Percentiles rank a stretch among this genome's conserved stretches.
Conservation (phyloP, 1,284 basidiomycete genomes). For the Ustilago sp. region DNA sequence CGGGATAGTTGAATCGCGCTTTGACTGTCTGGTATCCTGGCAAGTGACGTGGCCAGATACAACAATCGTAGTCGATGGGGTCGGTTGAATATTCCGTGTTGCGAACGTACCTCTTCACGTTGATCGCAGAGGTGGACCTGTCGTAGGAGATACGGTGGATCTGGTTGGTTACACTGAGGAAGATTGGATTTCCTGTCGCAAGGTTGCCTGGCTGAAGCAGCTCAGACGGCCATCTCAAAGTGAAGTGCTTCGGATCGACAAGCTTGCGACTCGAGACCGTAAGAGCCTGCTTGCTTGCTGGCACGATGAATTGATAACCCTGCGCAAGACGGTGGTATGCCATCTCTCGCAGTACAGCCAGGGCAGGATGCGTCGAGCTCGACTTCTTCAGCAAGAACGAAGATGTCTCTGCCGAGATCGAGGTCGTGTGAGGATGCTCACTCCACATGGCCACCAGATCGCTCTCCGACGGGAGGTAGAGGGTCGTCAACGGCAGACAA, state of each 20-base stretch:
- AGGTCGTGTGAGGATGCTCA: slow-evolving; percentile 67
- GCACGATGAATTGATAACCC: slow-evolving; percentile 91
- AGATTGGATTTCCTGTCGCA: slow-evolving; percentile 76
- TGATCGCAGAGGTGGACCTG: slow-evolving; percentile 81
- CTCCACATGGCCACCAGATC: slow-evolving; percentile 65
- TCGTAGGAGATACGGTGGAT: slow-evolving; percentile 90
- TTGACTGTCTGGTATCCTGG: slow-evolving; percentile 84
- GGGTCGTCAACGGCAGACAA: slow-evolving; percentile 92
- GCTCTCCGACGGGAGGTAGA: slow-evolving; percentile 71
- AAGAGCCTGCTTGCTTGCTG: slow-evolving; percentile 35
- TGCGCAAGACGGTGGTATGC: slow-evolving; percentile 89
- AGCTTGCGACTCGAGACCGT: slow-evolving; percentile 46
- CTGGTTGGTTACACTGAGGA: slow-evolving; percentile 93
- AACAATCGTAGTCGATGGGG: slow-evolving; percentile 82
- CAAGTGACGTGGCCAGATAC: slow-evolving; percentile 92
- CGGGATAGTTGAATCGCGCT: slow-evolving; percentile 82
- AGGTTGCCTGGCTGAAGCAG: slow-evolving; percentile 67
- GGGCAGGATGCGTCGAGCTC: slow-evolving; percentile 78
- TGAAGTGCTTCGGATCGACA: slow-evolving; percentile 49
- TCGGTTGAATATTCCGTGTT: slow-evolving; percentile 76
- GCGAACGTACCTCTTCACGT: slow-evolving; percentile 87
- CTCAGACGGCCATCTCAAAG: slow-evolving; percentile 64
- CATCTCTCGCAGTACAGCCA: slow-evolving; percentile 88
- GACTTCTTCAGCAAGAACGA: slow-evolving; percentile 66
- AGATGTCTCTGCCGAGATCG: slow-evolving; percentile 62